Base-by-base conservation (phyloP, 352 stramenopile genomes). In the Aphanomyces astaci region DNA sequence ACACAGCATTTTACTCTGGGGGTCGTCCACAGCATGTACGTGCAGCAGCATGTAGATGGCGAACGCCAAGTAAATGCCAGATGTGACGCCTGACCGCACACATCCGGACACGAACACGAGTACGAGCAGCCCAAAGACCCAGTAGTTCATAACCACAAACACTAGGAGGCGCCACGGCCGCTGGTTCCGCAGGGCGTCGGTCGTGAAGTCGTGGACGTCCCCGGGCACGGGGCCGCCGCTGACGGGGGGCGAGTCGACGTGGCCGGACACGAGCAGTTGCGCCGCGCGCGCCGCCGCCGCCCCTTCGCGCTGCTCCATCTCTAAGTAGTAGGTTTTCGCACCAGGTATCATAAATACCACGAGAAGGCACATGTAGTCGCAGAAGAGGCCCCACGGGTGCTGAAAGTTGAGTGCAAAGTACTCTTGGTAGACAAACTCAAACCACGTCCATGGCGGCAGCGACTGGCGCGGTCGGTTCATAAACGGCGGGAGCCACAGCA, bases 301-400 rank as follows among this genome's bases (percentile, higher is more conserved):
- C 28, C 9, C 52, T 59, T 22, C 33, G 22, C 36, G 56, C 31
- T 64, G 57, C 55, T 53, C 36, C 7, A 53, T 59, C n/a, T 45
- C 62, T 11, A 68, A 45, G 62, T 68, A 68, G 51, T 68, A 68
- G n/a, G 39, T 40, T 30, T 68, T 68, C 24, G 62, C 62, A 17
- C 40, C 72, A 0, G 84, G 83, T 4, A 95, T 76, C 64, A 93
- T 76, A 59, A 93, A 95, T 4, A 86, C 76, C 27, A 78, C 84
- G 31, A 92, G 53, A 1, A 95, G 73, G 7, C 78, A 73, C 30
- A 91, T 64, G 46, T 92, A 95, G 64, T 95, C 86, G 13, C 81
- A 69, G 60, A 95, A 78, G 7, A 93, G 60, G 0, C 75, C 82
- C 86, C 84, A 93, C 48, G 85, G 88, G 62, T 92, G 79, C 55